Evolutionary conservation across 2,329 filamentous ascomycete species (phyloP), one percentile per base, ranked within the genome.

Genomic region (Scytalidium lignicola): DNA sequence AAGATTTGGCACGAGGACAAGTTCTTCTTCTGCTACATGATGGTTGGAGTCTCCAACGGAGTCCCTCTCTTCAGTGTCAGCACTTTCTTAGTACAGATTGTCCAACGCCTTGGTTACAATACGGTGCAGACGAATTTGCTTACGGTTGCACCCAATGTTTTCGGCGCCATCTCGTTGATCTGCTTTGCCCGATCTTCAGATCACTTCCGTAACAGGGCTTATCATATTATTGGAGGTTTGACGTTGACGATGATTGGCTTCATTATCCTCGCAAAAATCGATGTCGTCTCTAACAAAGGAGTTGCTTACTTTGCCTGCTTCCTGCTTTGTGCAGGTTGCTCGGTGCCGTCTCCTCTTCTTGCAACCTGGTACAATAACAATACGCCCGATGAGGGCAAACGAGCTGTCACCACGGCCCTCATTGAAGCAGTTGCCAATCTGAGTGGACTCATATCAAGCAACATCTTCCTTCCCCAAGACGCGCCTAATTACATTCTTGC

Each of bases 311-410:
- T 82, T 54, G 85, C 86, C 5, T 83, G 78, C 48, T 90, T 90
- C 65, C 86, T 90, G 84, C 89, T 90, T 85, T 86, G 82, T 9
- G 90, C 85, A 83, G 86, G 86, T 15, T 88, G 86, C 0, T 84
- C 82, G 1, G 85, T 86, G 0, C 86, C 87, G 0, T 86, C 81
- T 0, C 86, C 90, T 9, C 72, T 91, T n/a, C 71, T 83, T 18
- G 66, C 63, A 46, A 66, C 65, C 13, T 85, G 82, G 83, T 90
- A 90, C 69, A 90, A 88, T 69, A 91, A 91, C 71, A 91, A 91
- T 63, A 78, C 89, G 49, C 86, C 86, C 1, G 79, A 91, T 58
- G 87, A 90, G 66, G 83, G 84, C 50, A 79, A 82, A 32, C 82
- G 87, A 43, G 74, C 88, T 7, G 74, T 83, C 0, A 70, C 90